These are phyloP conservation scores for Lasiodiplodia hormozganensis DNA, from an alignment of 2,329 filamentous ascomycete species.

Conservation along the genomic window DNA sequence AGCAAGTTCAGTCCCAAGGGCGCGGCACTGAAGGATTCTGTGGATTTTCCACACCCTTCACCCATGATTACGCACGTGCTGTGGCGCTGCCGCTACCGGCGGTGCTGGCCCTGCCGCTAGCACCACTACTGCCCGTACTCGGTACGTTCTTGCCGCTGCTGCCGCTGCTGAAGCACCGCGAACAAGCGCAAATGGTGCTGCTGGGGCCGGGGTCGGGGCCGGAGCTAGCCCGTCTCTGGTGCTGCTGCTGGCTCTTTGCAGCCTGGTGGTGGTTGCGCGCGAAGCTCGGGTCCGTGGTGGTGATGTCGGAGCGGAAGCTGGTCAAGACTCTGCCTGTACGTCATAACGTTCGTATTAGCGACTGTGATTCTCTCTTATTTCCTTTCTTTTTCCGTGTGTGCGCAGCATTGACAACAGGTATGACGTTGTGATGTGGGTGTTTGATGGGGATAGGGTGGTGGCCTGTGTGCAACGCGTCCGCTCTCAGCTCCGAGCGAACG, in stretches of 20 bases:
- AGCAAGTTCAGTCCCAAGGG: not conserved
- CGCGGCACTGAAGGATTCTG: not conserved
- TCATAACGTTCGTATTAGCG: slow-evolving; percentile 11
- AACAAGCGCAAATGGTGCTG: slow-evolving; percentile 15
- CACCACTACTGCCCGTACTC: not conserved
- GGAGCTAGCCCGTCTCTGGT: not conserved
- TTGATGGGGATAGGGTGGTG: not conserved
- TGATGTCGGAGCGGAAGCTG: slow-evolving; percentile 19
- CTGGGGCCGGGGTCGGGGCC: not conserved
- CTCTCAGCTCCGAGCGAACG: not conserved
- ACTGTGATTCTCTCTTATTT: not conserved
- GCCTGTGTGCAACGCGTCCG: not conserved
- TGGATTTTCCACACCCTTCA: not conserved
- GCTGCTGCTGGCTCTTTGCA: not conserved
- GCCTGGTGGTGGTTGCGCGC: slow-evolving; percentile 3
- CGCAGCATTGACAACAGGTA: not conserved
- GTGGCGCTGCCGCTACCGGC: not conserved
- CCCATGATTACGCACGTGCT: not conserved
- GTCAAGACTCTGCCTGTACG: slow-evolving; percentile 11
- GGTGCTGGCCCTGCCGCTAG: not conserved
- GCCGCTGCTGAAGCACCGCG: slow-evolving; percentile 14
- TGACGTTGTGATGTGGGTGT: not conserved
- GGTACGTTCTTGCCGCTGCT: not conserved
- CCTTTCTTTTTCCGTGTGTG: not conserved
- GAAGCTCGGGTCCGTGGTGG: slow-evolving; percentile 21